Evolutionary conservation across 192 early-diverging fungal genomes (phyloP).

Genomic region (Coemansia reversa): DNA sequence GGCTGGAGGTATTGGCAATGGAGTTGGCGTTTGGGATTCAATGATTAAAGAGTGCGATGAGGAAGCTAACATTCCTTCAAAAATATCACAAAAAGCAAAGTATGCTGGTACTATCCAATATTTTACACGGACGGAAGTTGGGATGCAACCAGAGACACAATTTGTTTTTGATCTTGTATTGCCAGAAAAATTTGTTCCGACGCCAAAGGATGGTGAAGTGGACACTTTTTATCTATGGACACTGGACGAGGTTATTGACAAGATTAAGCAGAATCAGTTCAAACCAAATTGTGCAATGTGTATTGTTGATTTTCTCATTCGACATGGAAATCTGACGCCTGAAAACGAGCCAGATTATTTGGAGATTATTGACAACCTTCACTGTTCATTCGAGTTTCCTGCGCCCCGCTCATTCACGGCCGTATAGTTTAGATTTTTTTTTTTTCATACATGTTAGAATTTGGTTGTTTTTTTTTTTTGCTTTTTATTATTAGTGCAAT

Average conservation of each 20-base stretch:
- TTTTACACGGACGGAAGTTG: slow-evolving; percentile 59
- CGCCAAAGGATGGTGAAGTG: slow-evolving; percentile 13
- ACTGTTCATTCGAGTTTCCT: slow-evolving; percentile 67
- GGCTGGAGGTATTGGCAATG: slow-evolving; percentile 74
- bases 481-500: no score
- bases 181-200: slow-evolving; percentile 58
- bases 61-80: slow-evolving; percentile 71
- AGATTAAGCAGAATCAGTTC: slow-evolving; percentile 60
- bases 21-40: slow-evolving; percentile 55
- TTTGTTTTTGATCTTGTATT: slow-evolving; percentile 83
- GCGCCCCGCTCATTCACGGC: slow-evolving; percentile 36
- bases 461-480: no score
- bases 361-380: slow-evolving; percentile 65
- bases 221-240: slow-evolving; percentile 35
- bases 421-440: no score
- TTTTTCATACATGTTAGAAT: no score
- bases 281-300: slow-evolving; percentile 82
- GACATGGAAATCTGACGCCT: slow-evolving; percentile 67
- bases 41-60: slow-evolving; percentile 88
- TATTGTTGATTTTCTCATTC: slow-evolving; percentile 83
- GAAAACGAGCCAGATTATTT: slow-evolving; percentile 84
- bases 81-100: slow-evolving; percentile 56
- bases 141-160: slow-evolving; percentile 82
- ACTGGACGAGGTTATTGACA: slow-evolving; percentile 55
- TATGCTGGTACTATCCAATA: slow-evolving; percentile 70